phyloP scores from a whole-genome alignment of 1,284 basidiomycete species.

The Irpex sp. region DNA sequence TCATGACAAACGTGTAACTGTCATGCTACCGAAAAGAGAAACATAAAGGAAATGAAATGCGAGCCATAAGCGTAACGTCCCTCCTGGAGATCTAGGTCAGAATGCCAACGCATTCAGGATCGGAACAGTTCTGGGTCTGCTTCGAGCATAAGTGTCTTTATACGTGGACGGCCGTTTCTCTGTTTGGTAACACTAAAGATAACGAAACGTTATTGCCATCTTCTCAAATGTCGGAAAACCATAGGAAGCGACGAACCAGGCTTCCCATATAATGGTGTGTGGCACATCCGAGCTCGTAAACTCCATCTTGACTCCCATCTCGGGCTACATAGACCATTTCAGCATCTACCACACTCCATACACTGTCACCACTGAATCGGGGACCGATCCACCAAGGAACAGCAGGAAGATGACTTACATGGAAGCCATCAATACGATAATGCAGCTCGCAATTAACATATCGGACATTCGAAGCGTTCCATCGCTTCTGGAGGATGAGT shows the following conservation, averaged over 20 bases:
- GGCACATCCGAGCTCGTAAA: constrained; percentile 4
- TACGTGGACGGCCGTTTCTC: constrained; percentile 9
- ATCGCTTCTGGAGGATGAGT: constrained; percentile 19
- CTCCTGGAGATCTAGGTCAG: neutral
- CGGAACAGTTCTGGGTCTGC: constrained; percentile 9
- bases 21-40: neutral
- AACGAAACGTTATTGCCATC: neutral
- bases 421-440: constrained; percentile 13
- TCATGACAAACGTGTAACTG: neutral
- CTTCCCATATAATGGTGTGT: constrained; percentile 10
- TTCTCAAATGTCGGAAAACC: neutral
- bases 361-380: neutral
- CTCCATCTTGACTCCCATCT: constrained; percentile 14
- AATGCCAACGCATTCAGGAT: neutral
- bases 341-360: neutral
- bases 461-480: constrained; percentile 15
- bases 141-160: constrained; percentile 14
- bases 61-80: neutral
- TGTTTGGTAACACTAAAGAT: constrained; percentile 11
- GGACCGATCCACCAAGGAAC: neutral
- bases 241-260: constrained; percentile 6
- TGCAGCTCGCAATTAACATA: constrained; percentile 10
- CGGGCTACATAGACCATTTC: constrained; percentile 3
- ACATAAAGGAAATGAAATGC: neutral
- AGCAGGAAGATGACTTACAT: constrained; percentile 4